Conservation (phyloP, 164 flowering plant species). For the Berberis vulgaris region DNA sequence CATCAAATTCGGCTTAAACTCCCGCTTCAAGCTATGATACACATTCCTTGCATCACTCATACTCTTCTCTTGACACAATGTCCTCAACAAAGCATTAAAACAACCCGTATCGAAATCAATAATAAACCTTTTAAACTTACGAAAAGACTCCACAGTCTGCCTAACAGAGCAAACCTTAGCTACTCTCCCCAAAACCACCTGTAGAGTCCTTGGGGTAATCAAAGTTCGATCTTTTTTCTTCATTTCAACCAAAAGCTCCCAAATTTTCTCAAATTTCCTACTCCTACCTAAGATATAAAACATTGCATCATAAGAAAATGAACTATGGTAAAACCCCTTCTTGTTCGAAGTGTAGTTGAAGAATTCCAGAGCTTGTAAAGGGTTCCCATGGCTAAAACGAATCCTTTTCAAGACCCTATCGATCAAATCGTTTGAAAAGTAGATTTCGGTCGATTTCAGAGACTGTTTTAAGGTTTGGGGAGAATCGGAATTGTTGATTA, state of each 20-base stretch:
- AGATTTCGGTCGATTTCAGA: constrained; percentile 33
- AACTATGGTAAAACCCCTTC: constrained; percentile 56
- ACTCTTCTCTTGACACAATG: constrained; percentile 88
- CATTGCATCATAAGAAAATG: constrained; percentile 63
- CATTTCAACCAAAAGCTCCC: constrained; percentile 56
- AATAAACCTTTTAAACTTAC: constrained; percentile 41
- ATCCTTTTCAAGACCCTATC: constrained; percentile 65
- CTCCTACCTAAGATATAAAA: constrained; percentile 65
- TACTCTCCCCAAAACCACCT: constrained; percentile 60
- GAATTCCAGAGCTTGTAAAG: constrained; percentile 57
- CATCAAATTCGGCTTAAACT: constrained; percentile 52
- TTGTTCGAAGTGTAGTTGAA: constrained; percentile 32
- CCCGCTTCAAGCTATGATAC: constrained; percentile 61
- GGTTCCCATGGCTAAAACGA: constrained; percentile 69
- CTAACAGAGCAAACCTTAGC: constrained; percentile 80
- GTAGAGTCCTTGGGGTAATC: constrained; percentile 54
- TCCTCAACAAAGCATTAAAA: constrained; percentile 70
- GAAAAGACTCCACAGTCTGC: constrained; percentile 63
- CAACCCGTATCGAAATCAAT: constrained; percentile 41
- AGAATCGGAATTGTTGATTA: constrained; percentile 31
- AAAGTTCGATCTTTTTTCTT: constrained; percentile 44
- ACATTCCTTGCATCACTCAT: constrained; percentile 86
- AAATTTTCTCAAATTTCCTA: constrained; percentile 44
- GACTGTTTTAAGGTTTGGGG: constrained; percentile 31
- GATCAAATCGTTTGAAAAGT: constrained; percentile 53